Evolutionary conservation across 768 basidiomycete species (phyloP).

Genomic region (Psilocybe subaeruginosa): DNA sequence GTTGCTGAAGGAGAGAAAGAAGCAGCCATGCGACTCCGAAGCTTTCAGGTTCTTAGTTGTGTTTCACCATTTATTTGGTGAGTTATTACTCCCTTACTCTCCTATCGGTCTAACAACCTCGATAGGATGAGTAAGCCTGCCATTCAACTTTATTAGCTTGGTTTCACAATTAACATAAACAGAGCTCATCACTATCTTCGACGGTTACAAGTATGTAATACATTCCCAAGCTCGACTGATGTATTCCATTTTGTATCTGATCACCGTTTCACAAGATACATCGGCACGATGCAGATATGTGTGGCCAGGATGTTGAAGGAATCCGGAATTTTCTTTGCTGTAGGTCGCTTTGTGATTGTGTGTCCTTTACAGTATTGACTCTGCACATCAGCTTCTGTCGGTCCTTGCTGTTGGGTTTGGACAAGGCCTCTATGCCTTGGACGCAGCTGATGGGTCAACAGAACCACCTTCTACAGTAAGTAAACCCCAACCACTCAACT

Average conservation of each 20-base stretch:
- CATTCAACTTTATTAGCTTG: background rate
- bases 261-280: conserved; percentile 50
- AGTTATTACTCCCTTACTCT: conserved; percentile 24
- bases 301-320: conserved; percentile 92
- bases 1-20: conserved; percentile 36
- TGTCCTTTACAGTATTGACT: background rate
- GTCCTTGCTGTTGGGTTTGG: conserved; percentile 84
- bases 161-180: conserved; percentile 7
- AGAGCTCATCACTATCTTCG: conserved; percentile 83
- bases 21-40: conserved; percentile 51
- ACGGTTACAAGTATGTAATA: conserved; percentile 71
- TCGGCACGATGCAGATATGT: conserved; percentile 95
- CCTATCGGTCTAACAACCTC: background rate
- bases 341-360: conserved; percentile 39
- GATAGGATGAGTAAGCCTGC: conserved; percentile 77
- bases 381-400: conserved; percentile 62
- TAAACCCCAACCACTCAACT: background rate
- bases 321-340: conserved; percentile 90
- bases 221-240: background rate
- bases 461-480: conserved; percentile 55
- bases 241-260: background rate
- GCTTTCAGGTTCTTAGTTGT: conserved; percentile 90
- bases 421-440: conserved; percentile 87
- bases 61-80: conserved; percentile 89
- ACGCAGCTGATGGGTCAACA: conserved; percentile 83